Conservation (phyloP, 225 moss, liverwort and hornwort species). For the Pseudoscleropodium purum region DNA sequence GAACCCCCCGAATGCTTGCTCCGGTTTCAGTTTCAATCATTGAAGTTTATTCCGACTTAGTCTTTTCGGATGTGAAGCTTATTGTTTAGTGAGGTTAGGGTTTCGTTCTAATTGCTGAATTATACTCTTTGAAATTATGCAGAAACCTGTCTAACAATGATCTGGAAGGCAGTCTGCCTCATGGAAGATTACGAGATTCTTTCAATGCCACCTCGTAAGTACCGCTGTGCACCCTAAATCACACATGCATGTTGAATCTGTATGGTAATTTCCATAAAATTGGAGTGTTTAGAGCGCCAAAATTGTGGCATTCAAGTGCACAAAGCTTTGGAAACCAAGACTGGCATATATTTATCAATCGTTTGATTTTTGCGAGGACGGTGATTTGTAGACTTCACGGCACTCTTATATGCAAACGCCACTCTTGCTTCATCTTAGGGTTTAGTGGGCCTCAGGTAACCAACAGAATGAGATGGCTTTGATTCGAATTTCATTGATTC, state of each 20-base stretch:
- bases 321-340: not conserved
- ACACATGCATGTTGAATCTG: not conserved
- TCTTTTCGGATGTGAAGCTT: not conserved
- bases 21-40: not conserved
- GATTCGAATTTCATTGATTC: not conserved
- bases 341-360: not conserved
- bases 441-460: not conserved
- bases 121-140: not conserved
- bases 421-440: not conserved
- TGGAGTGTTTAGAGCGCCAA: not conserved
- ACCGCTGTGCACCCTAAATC: not conserved
- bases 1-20: not conserved
- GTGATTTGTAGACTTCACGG: not conserved
- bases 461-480: not conserved
- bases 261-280: not conserved
- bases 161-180: conserved; percentile 19
- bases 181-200: not conserved
- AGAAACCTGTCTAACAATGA: conserved; percentile 15
- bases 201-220: conserved; percentile 21
- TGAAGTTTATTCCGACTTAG: not conserved
- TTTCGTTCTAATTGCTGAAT: not conserved
- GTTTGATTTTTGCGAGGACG: not conserved
- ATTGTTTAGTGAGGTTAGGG: not conserved
- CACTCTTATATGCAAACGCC: not conserved
- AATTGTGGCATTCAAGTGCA: too few species aligned